Conservation (phyloP, 2,329 filamentous ascomycete genomes). For the Aspergillus neoniger region DNA sequence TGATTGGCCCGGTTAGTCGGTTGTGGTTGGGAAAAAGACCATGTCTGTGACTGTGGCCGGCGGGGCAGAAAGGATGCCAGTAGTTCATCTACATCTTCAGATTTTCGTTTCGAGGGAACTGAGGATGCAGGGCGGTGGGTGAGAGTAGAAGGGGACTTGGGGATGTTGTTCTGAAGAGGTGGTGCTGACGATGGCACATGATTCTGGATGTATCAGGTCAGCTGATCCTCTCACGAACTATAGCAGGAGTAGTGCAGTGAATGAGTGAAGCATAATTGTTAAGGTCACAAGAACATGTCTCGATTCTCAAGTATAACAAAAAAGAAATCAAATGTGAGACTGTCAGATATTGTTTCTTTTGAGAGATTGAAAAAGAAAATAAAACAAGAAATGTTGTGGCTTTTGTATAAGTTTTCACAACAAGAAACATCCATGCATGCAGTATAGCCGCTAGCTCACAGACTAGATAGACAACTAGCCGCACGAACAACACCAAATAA, state of each 20-base stretch:
- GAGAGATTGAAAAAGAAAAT: not conserved
- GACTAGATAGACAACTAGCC: not conserved
- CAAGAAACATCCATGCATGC: not conserved
- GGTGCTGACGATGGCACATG: not conserved
- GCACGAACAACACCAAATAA: not conserved
- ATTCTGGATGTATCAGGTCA: not conserved
- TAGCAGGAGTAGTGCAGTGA: not conserved
- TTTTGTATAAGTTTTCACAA: not conserved
- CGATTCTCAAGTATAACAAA: not conserved
- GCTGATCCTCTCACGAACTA: not conserved
- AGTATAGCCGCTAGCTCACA: not conserved
- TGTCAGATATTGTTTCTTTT: no score
- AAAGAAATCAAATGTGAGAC: not conserved
- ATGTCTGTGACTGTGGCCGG: not conserved
- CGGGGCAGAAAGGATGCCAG: not conserved
- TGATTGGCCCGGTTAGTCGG: not conserved
- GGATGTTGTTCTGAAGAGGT: not conserved
- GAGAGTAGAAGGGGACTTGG: constrained; percentile 15
- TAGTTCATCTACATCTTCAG: constrained; percentile 3
- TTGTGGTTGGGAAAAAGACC: not conserved
- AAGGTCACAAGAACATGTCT: no score
- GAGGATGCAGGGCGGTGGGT: constrained; percentile 20
- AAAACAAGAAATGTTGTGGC: not conserved
- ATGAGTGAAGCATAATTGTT: no score
- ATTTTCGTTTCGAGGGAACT: constrained; percentile 22